These are phyloP conservation scores for Wickerhamiella domercqiae DNA, from an alignment of 805 yeast species.

Conservation along the genomic window DNA sequence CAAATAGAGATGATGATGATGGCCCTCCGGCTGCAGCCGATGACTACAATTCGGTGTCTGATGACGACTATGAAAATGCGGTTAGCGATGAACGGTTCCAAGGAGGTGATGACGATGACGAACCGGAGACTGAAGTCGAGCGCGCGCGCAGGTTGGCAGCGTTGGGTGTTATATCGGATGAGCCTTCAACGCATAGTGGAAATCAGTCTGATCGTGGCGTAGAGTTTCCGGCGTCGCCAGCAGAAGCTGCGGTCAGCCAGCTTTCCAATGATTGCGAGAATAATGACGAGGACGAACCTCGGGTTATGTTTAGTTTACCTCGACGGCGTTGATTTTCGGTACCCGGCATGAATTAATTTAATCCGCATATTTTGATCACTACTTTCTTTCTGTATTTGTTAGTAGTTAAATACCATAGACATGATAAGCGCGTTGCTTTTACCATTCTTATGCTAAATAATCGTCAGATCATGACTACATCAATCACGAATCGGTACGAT, in stretches of 20 bases:
- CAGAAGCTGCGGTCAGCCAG: neutral
- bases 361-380: too few relatives aligned
- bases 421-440: too few relatives aligned
- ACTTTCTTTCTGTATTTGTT: too few relatives aligned
- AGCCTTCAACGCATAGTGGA: constrained; percentile 16
- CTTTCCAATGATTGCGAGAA: neutral
- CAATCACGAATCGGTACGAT: too few relatives aligned
- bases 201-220: too few relatives aligned
- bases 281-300: constrained; percentile 1
- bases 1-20: constrained; percentile 11
- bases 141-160: constrained; percentile 40
- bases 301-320: neutral
- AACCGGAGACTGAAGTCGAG: constrained; percentile 51
- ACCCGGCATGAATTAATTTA: too few relatives aligned
- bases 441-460: too few relatives aligned
- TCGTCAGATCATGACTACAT: too few relatives aligned
- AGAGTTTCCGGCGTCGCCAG: too few relatives aligned
- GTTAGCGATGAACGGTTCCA: constrained; percentile 15
- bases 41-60: constrained; percentile 6
- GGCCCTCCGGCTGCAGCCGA: constrained; percentile 8
- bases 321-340: neutral
- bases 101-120: constrained; percentile 22
- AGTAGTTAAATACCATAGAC: too few relatives aligned
- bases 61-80: constrained; percentile 8
- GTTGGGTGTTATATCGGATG: constrained; percentile 19